Base-by-base conservation (phyloP, 2,329 filamentous ascomycete species). In the Aspergillus sp. region DNA sequence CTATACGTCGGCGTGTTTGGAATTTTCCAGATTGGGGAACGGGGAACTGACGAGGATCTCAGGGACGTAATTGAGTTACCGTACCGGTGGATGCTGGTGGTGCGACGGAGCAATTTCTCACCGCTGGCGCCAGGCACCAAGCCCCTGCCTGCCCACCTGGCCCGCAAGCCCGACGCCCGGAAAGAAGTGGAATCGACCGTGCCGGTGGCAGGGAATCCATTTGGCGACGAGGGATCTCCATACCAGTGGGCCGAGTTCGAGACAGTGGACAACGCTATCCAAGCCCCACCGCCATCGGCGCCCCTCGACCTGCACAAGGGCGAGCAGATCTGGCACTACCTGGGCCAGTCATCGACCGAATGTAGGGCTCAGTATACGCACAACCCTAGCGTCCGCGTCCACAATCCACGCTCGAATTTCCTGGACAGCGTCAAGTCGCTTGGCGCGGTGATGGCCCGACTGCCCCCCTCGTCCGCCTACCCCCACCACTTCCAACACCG, bases 321-420 rank as follows among this genome's bases (percentile, higher is more conserved):
- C 14, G 82, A 93, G 55, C 86, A 89, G 66, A 71, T 96, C 16
- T 97, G 92, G 90, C 83, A 90, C 73, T 97, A 96, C 69, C 80
- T 99, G 54, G 90, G 90, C 30, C 84, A 84, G 68, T 83, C 82
- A 17, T 97, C 93, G 19, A 96, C 93, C 6, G 93, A 97, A 65
- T 88, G 90, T 49, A 91, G 87, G 70, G 87, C 91, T 22, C 90
- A 95, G 68, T 99, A 94, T 73, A 95, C 92, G 4, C 89, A 94
- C 63, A 85, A 95, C 72, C 83, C 81, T 41, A 75, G 72, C 53
- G 78, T 76, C 52, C 59, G 63, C 54, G 61, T 73, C 57, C 73
- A 78, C 70, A 77, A 79, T 63, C 71, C 72, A 56, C 69, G 72
- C 56, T 73, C 75, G 55, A 77, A 77, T 69, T 79, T 79, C 70